phyloP scores from a whole-genome alignment of 2,329 filamentous ascomycete genomes.

The Gliomastix tumulicola region DNA sequence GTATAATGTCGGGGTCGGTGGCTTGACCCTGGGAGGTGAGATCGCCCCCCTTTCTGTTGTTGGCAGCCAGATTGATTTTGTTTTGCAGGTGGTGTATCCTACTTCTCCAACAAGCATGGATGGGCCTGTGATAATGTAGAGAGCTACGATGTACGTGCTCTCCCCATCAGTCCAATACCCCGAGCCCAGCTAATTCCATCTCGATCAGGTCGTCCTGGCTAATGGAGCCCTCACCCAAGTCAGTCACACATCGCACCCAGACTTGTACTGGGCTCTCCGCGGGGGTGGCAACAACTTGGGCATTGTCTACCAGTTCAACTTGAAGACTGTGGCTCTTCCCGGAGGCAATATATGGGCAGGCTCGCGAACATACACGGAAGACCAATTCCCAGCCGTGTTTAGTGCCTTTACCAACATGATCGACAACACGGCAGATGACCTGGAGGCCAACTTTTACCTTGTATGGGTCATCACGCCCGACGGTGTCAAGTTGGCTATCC shows the following conservation, averaged over 20 bases:
- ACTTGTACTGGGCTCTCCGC: slow-evolving; percentile 51
- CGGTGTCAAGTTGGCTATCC: slow-evolving; percentile 13
- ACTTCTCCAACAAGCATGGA: slow-evolving; percentile 15
- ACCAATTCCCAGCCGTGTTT: slow-evolving; percentile 17
- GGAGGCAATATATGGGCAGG: slow-evolving; percentile 24
- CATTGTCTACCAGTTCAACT: slow-evolving; percentile 43
- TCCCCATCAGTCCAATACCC: too few relatives aligned
- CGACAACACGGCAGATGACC: slow-evolving; percentile 19
- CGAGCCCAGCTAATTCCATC: too few relatives aligned
- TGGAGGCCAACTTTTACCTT: slow-evolving; percentile 24
- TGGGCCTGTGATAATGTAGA: slow-evolving; percentile 17
- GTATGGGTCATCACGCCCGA: slow-evolving; percentile 10
- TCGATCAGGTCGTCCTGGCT: slow-evolving; percentile 30
- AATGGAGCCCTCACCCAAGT: slow-evolving; percentile 34
- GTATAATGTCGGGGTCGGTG: slow-evolving; percentile 30
- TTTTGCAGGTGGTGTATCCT: slow-evolving; percentile 8
- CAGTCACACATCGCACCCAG: slow-evolving; percentile 29
- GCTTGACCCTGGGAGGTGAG: slow-evolving; percentile 25
- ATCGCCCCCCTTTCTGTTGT: neutral
- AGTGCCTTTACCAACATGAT: slow-evolving; percentile 21
- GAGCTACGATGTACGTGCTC: too few relatives aligned
- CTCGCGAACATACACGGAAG: slow-evolving; percentile 17
- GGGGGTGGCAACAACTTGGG: slow-evolving; percentile 51
- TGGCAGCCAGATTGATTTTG: neutral
- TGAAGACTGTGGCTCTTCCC: slow-evolving; percentile 21